A percentile compares a stretch with the other conserved stretches of the same genome.
phyloP scores from a whole-genome alignment of 2,329 filamentous ascomycete species.

The Beauveria caledonica region DNA sequence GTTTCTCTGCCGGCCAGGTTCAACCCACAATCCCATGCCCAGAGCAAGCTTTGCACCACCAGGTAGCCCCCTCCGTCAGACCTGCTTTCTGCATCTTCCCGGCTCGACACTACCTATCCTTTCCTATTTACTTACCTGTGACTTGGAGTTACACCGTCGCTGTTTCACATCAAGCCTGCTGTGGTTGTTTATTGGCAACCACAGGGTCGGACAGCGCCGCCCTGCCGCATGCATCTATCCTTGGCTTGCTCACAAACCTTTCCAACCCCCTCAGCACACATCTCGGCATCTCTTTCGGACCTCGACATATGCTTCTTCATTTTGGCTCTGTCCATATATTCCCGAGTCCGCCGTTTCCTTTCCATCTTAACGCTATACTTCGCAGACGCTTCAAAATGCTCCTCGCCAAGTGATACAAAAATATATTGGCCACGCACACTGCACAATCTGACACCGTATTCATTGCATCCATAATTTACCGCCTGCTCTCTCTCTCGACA shows the following conservation, averaged over 20 bases:
- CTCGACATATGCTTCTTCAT: neutral
- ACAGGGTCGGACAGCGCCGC: slow-evolving; percentile 2
- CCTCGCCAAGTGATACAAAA: slow-evolving; percentile 5
- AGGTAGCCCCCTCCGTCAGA: slow-evolving; percentile 5
- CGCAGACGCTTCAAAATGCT: slow-evolving; percentile 1
- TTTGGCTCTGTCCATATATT: neutral
- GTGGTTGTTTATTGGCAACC: slow-evolving; percentile 5
- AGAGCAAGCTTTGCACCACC: neutral
- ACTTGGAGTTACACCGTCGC: slow-evolving; percentile 4
- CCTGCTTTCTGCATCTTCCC: slow-evolving; percentile 1
- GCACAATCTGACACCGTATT: neutral
- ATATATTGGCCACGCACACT: neutral
- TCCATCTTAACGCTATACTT: neutral
- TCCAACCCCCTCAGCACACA: neutral
- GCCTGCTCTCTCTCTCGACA: neutral
- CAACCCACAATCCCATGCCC: neutral
- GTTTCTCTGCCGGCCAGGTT: neutral
- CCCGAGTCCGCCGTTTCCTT: neutral
- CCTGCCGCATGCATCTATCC: slow-evolving; percentile 7
- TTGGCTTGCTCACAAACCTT: slow-evolving; percentile 2
- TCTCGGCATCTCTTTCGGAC: neutral
- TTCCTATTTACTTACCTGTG: neutral
- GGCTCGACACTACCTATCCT: neutral
- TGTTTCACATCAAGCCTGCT: slow-evolving; percentile 10
- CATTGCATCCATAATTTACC: neutral